phyloP scores from a whole-genome alignment of 2,329 filamentous ascomycete genomes.

The Apiospora malaysiana region DNA sequence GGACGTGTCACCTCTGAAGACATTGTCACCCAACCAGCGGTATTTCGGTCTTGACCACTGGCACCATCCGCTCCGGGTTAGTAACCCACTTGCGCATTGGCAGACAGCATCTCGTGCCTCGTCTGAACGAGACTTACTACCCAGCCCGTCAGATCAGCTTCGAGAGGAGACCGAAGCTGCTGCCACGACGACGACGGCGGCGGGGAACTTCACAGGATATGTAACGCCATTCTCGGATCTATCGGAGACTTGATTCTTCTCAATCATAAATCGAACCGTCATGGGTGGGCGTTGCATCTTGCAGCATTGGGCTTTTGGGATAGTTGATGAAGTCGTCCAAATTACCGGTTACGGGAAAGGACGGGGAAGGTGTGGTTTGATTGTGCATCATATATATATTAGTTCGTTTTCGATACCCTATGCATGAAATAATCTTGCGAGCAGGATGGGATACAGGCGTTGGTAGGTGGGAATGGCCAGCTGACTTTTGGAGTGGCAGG shows the following conservation, averaged over 20 bases:
- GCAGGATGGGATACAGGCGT: slow-evolving; percentile 13
- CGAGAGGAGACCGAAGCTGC: slow-evolving; percentile 36
- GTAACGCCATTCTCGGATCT: neutral
- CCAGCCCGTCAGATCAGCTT: slow-evolving; percentile 41
- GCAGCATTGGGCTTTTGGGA: neutral
- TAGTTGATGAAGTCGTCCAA: neutral
- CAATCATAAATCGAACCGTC: neutral
- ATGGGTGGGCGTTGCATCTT: neutral
- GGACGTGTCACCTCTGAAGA: slow-evolving; percentile 35
- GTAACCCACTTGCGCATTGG: slow-evolving; percentile 35
- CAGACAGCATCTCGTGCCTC: slow-evolving; percentile 29
- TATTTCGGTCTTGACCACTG: slow-evolving; percentile 31
- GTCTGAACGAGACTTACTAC: slow-evolving; percentile 34
- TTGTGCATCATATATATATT: slow-evolving; percentile 12
- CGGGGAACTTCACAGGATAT: slow-evolving; percentile 5
- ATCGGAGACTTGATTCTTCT: neutral
- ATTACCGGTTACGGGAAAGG: neutral
- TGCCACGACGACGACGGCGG: neutral
- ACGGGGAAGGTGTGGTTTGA: neutral
- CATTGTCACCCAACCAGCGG: slow-evolving; percentile 27
- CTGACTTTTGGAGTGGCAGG: neutral
- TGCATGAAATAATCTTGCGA: slow-evolving; percentile 7
- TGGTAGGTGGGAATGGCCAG: neutral
- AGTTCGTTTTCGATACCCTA: slow-evolving; percentile 11
- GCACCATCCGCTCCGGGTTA: slow-evolving; percentile 37